Base-by-base conservation (phyloP, 140 eudicot genomes). In the Senecio squalidus region DNA sequence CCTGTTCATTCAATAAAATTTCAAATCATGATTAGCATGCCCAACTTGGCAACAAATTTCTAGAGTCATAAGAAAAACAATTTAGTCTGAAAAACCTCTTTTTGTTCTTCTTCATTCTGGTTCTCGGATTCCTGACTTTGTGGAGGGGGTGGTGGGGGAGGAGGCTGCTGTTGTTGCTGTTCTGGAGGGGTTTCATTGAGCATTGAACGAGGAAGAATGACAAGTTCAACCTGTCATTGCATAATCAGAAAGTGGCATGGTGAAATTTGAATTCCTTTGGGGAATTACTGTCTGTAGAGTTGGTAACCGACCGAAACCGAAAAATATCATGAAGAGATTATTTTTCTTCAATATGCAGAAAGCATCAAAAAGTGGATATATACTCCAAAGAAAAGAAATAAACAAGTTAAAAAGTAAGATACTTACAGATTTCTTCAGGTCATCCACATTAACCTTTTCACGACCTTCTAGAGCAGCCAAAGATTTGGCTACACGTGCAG, bases 91-190 rank as follows among this genome's bases (percentile, higher is more conserved):
- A 59, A 31, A 61, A 84, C 94, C 90, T 83, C 89, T 68, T 84
- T 58, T 74, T 58, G 50, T 30, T 86, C 84, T 28, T 91, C 88
- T 53, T 84, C 89, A n/a, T 86, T 76, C 69, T 92, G 96, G 55
- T 69, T 89, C 52, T 92, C 98, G 36, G 92, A 72, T 45, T 92
- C 93, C 59, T 92, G 89, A 79, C 73, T 92, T 75, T 92, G 98
- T 33, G 84, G 98, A 15, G 98, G 96, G 2, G 98, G 98, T 24
- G 98, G 98, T 17, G 96, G 98, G 43, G 98, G 97, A 1, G 97
- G 90, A 18, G 85, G 96, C 58, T 75, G 98, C 84, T 92, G 95
- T 24, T 84, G 85, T 56, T 87, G 95, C 66, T 81, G 80, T n/a
- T 87, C 96, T 16, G 98, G 95, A 13, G 98, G 98, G 46, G 40